phyloP scores from a whole-genome alignment of 2,329 filamentous ascomycete species.

The Ophiosphaerella herpotricha region DNA sequence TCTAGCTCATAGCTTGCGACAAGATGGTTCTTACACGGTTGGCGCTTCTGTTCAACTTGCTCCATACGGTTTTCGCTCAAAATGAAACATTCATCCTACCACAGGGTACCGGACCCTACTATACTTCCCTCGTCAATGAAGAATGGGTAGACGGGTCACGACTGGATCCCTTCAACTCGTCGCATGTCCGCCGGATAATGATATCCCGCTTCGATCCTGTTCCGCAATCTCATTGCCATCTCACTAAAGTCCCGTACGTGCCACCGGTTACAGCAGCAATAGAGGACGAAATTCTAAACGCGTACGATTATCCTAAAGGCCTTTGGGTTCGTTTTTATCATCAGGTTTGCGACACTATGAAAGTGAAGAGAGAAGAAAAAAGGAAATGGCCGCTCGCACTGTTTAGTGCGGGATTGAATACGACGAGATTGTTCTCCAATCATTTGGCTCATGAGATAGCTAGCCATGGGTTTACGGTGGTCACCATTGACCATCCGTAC shows the following conservation, averaged over 20 bases:
- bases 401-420: slow-evolving; percentile 51
- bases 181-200: slow-evolving; percentile 20
- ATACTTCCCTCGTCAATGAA: slow-evolving; percentile 3
- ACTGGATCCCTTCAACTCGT: slow-evolving; percentile 15
- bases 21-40: too few species aligned
- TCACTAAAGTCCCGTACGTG: slow-evolving; percentile 13
- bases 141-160: slow-evolving; percentile 16
- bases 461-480: slow-evolving; percentile 52
- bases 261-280: slow-evolving; percentile 7
- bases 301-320: neutral
- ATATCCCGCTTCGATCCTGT: slow-evolving; percentile 22
- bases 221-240: slow-evolving; percentile 4
- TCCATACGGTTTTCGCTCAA: neutral
- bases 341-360: slow-evolving; percentile 3
- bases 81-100: neutral
- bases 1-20: too few species aligned
- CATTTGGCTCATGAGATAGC: slow-evolving; percentile 51
- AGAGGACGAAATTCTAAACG: slow-evolving; percentile 15
- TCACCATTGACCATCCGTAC: slow-evolving; percentile 56
- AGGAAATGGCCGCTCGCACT: slow-evolving; percentile 32
- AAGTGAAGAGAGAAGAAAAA: neutral
- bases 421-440: slow-evolving; percentile 48
- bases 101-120: slow-evolving; percentile 4
- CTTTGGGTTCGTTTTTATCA: neutral
- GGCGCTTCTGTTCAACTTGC: too few species aligned